A percentile compares a stretch with the other conserved stretches of the same genome.
These are phyloP conservation scores for Viola pubescens DNA, from an alignment of 441 rosid species.

Conservation along the genomic window DNA sequence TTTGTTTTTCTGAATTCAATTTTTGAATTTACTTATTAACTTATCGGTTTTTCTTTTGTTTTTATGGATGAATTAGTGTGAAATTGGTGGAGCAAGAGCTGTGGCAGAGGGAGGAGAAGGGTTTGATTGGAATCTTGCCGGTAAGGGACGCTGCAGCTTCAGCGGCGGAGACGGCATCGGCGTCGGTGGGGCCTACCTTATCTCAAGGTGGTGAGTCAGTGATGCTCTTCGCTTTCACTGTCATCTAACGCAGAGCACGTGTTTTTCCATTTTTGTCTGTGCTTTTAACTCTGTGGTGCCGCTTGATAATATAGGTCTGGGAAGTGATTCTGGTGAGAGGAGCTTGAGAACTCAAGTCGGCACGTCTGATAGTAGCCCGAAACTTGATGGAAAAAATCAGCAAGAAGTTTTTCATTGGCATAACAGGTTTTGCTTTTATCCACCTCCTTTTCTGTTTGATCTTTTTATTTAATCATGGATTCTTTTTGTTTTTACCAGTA, in stretches of 20 bases:
- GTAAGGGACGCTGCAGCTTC: conserved; percentile 60
- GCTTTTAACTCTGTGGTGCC: too few relatives aligned
- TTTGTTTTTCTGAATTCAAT: background rate
- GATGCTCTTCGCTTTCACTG: background rate
- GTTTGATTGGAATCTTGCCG: conserved; percentile 86
- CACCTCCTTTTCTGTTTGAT: too few relatives aligned
- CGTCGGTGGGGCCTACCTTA: conserved; percentile 42
- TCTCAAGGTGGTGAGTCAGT: conserved; percentile 38
- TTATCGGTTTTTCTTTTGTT: conserved; percentile 9
- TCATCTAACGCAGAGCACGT: too few relatives aligned
- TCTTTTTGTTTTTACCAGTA: too few relatives aligned
- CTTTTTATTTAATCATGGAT: too few relatives aligned
- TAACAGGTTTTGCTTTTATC: conserved; percentile 42
- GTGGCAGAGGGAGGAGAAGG: conserved; percentile 98
- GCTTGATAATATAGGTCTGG: conserved; percentile 30
- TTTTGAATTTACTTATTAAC: background rate
- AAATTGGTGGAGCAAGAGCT: conserved; percentile 97
- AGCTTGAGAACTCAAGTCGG: conserved; percentile 47
- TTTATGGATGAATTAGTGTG: conserved; percentile 36
- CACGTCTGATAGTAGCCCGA: conserved; percentile 47
- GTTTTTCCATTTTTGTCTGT: too few relatives aligned
- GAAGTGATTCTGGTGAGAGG: conserved; percentile 59
- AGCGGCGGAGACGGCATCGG: conserved; percentile 24
- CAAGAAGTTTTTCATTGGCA: conserved; percentile 79
- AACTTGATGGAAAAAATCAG: conserved; percentile 68